Evolutionary conservation across 176 grass and related monocot species (phyloP).

Genomic region (Lolium multiflorum): DNA sequence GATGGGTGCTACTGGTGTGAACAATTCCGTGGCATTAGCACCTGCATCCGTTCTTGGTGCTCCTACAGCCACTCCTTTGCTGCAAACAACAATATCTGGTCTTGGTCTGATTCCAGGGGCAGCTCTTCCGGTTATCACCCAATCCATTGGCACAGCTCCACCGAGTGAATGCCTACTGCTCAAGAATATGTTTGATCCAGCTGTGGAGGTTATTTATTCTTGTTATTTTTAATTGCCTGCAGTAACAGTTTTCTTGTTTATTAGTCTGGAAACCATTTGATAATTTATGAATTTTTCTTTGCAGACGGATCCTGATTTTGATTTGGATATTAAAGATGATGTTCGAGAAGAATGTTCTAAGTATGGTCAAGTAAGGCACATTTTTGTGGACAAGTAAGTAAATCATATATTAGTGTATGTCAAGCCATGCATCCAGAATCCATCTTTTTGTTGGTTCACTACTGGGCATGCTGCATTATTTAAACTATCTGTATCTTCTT

Average conservation of each 20-base stretch:
- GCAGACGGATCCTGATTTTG: constrained; percentile 88
- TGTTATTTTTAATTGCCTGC: background rate
- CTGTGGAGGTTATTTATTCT: constrained; percentile 67
- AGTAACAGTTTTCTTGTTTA: background rate
- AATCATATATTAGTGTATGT: constrained; percentile 27
- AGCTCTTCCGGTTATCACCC: constrained; percentile 49
- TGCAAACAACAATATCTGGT: constrained; percentile 55
- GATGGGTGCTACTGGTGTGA: constrained; percentile 51
- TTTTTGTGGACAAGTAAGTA: constrained; percentile 86
- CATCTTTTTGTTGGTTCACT: background rate
- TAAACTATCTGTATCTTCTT: background rate
- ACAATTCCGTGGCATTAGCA: constrained; percentile 46
- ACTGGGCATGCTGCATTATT: background rate
- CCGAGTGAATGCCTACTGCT: constrained; percentile 89
- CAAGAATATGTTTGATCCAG: constrained; percentile 99
- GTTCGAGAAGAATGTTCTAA: constrained; percentile 80
- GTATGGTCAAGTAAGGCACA: constrained; percentile 71
- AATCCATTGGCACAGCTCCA: constrained; percentile 48
- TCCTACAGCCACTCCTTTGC: constrained; percentile 47
- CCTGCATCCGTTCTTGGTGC: constrained; percentile 80
- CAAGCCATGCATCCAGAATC: constrained; percentile 17
- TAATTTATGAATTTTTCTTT: constrained; percentile 21
- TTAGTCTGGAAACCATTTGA: constrained; percentile 1
- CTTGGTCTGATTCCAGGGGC: constrained; percentile 48
- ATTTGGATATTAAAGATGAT: constrained; percentile 88